Evolutionary conservation across 2,329 filamentous ascomycete genomes (phyloP).

Genomic region (Colletotrichum spinosum): DNA sequence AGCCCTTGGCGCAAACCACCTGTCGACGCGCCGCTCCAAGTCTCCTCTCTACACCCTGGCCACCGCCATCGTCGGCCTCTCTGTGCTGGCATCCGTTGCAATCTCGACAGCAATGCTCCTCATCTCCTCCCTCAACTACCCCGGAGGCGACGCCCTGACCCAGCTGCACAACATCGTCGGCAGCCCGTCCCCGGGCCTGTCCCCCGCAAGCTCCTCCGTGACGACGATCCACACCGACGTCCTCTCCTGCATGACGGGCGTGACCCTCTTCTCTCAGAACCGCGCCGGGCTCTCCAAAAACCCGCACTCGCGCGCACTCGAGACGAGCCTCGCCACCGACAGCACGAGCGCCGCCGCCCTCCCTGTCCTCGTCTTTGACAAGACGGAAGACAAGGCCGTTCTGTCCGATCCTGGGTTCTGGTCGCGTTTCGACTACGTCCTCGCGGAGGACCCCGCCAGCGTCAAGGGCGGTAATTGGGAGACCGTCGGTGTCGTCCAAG

Average conservation of each 20-base stretch:
- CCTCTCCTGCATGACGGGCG: slow-evolving; percentile 75
- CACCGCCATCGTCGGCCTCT: slow-evolving; percentile 66
- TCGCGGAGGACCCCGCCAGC: slow-evolving; percentile 64
- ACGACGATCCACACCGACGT: slow-evolving; percentile 72
- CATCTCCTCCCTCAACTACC: slow-evolving; percentile 91
- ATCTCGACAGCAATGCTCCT: slow-evolving; percentile 76
- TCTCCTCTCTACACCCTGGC: slow-evolving; percentile 64
- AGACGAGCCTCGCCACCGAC: slow-evolving; percentile 34
- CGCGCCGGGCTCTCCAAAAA: slow-evolving; percentile 50
- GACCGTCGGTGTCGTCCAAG: slow-evolving; percentile 65
- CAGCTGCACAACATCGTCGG: slow-evolving; percentile 59
- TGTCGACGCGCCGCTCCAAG: slow-evolving; percentile 76
- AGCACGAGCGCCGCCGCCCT: slow-evolving; percentile 39
- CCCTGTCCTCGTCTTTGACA: slow-evolving; percentile 63
- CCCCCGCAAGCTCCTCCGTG: slow-evolving; percentile 41
- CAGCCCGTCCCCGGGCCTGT: slow-evolving; percentile 39
- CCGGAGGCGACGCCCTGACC: slow-evolving; percentile 83
- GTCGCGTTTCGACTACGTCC: slow-evolving; percentile 72
- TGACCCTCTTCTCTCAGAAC: slow-evolving; percentile 73
- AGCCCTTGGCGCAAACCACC: slow-evolving; percentile 77
- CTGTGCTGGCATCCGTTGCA: slow-evolving; percentile 69
- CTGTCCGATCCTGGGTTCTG: slow-evolving; percentile 67
- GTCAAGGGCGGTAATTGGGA: slow-evolving; percentile 66
- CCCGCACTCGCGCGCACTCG: slow-evolving; percentile 39
- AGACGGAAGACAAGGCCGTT: slow-evolving; percentile 65